Base-by-base conservation (phyloP, 805 yeast genomes). In the Yamadazyma kitorensis region DNA sequence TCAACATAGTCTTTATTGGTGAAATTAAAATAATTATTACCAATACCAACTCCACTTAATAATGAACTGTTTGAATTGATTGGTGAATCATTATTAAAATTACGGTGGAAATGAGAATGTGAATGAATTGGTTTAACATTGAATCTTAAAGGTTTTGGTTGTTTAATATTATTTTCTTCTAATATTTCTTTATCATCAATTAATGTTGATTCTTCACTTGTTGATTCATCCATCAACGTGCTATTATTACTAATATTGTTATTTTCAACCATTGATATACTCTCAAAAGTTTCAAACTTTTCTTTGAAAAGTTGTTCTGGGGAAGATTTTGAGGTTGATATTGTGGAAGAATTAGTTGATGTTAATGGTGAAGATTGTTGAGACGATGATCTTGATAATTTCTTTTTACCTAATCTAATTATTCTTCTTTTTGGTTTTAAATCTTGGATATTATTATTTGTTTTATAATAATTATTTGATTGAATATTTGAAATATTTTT, bases 401-500 rank as follows among this genome's bases (percentile, higher is more conserved):
- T 40, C 36, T 40, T 49, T 34, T 36, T 48, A 16, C 45, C 40
- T 36, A 69, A 33, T 40, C 58, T 65, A 33, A 71, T 61, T 12
- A 50, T 55, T 46, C 77, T 51, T 51, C 77, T 52, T 48, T 67
- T 67, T 5, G 75, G 74, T 39, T 64, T 64, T 19, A 45, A 38
- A 16, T 20, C 17, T 17, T 40, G 32, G 21, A 46, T 47, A 25
- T 36, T 44, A 34, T 43, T 47, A 28, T 48, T 54, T 49, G 44
- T 52, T 40, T 61, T 63, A 36, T 60, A 53, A 44, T 54, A 73
- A 24, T 63, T 64, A 38, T 60, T 62, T 5, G 68, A 49, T 50
- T 74, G 80, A 37, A 74, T 72, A 19, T 59, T 54, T 14, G 74
- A 66, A 30, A 74, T 70, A 34, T 62, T 57, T 42, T 55, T 45